Evolutionary conservation across 2,329 filamentous ascomycete genomes (phyloP).

Genomic region (Stachybotrys elegans): DNA sequence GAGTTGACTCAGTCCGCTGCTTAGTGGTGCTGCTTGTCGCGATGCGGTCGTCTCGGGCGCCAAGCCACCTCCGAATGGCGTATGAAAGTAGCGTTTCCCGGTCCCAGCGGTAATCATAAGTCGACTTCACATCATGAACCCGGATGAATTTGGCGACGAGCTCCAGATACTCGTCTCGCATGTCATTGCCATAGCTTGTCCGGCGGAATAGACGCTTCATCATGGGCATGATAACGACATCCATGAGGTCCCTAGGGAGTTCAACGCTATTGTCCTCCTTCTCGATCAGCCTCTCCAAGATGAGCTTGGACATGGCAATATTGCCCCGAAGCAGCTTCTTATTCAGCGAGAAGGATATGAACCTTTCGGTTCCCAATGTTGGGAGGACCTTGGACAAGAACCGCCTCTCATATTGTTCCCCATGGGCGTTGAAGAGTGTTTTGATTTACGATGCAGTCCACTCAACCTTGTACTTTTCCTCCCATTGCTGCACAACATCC

Average conservation of each 20-base stretch:
- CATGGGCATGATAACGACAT: conserved; percentile 13
- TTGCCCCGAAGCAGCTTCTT: conserved; percentile 12
- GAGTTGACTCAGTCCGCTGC: neutral
- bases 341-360: conserved; percentile 1
- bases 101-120: neutral
- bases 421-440: conserved; percentile 11
- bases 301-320: conserved; percentile 7
- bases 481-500: conserved; percentile 13
- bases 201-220: conserved; percentile 14
- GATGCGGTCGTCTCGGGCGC: neutral
- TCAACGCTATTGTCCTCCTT: conserved; percentile 2
- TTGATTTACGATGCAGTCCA: conserved; percentile 12
- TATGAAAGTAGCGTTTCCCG: conserved; percentile 8
- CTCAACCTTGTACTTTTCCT: conserved; percentile 6
- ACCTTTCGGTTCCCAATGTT: neutral
- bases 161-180: conserved; percentile 10
- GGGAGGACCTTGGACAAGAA: conserved; percentile 12
- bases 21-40: neutral
- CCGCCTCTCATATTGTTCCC: conserved; percentile 10
- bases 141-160: conserved; percentile 9
- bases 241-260: conserved; percentile 13
- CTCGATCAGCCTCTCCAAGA: conserved; percentile 9
- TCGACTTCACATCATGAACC: conserved; percentile 5
- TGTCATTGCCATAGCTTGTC: conserved; percentile 6
- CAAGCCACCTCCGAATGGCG: conserved; percentile 10